These are phyloP conservation scores for Clarireedia homoeocarpa DNA, from an alignment of 2,329 filamentous ascomycete species.

Conservation along the genomic window DNA sequence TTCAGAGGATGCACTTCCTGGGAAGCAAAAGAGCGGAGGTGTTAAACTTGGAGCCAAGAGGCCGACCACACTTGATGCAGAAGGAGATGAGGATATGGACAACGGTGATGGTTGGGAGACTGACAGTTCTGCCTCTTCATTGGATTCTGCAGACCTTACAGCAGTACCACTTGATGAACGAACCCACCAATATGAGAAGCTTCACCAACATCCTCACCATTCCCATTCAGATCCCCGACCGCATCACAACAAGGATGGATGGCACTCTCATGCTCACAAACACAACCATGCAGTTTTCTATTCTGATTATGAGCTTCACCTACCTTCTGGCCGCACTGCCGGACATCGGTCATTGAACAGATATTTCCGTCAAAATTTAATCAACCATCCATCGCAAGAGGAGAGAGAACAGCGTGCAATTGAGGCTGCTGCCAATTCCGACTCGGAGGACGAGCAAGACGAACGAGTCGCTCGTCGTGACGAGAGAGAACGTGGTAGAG, in stretches of 20 bases:
- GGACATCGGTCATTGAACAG: constrained; percentile 81
- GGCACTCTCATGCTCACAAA: constrained; percentile 76
- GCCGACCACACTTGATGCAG: constrained; percentile 40
- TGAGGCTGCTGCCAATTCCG: constrained; percentile 41
- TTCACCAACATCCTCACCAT: constrained; percentile 69
- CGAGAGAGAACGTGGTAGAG: constrained; percentile 40
- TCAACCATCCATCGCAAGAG: constrained; percentile 70
- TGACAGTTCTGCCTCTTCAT: constrained; percentile 80
- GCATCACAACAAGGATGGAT: constrained; percentile 69
- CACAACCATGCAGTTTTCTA: constrained; percentile 69
- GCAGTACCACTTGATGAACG: constrained; percentile 69
- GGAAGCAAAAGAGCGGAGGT: constrained; percentile 45
- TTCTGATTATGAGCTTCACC: constrained; percentile 87
- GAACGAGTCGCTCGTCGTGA: constrained; percentile 32
- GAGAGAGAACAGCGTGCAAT: constrained; percentile 66
- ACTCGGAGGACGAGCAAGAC: constrained; percentile 37
- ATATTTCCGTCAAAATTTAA: constrained; percentile 90
- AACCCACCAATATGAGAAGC: constrained; percentile 62
- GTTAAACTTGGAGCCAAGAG: constrained; percentile 63
- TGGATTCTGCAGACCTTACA: constrained; percentile 77
- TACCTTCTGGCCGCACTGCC: constrained; percentile 81
- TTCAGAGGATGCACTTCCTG: constrained; percentile 42
- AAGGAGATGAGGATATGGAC: constrained; percentile 48
- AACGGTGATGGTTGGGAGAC: constrained; percentile 88
- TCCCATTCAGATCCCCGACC: constrained; percentile 61